phyloP scores from a whole-genome alignment of 805 yeast genomes.

The Ogataea henricii region DNA sequence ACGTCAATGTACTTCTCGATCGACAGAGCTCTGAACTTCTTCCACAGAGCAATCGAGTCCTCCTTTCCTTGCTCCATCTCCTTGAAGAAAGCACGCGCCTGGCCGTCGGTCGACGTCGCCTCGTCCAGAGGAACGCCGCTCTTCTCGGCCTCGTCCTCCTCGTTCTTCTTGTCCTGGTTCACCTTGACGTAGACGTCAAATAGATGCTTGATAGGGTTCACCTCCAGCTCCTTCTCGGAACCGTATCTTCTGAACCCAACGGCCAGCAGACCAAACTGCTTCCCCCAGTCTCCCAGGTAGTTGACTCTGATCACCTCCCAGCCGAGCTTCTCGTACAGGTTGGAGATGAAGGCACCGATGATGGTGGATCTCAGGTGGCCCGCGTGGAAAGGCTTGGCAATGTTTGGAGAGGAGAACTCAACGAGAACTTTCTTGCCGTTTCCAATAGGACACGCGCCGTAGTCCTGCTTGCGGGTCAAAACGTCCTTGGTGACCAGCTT shows the following conservation, averaged over 20 bases:
- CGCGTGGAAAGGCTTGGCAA: constrained; percentile 99
- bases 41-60: constrained; percentile 77
- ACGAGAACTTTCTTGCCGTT: constrained; percentile 68
- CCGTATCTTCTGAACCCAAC: constrained; percentile 91
- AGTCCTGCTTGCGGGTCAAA: constrained; percentile 58
- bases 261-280: constrained; percentile 95
- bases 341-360: constrained; percentile 93
- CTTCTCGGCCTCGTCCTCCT: constrained; percentile 53
- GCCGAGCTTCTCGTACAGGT: constrained; percentile 86
- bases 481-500: constrained; percentile 70
- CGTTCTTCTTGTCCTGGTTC: constrained; percentile 72
- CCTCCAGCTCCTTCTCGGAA: constrained; percentile 62
- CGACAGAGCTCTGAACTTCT: constrained; percentile 84
- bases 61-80: constrained; percentile 93
- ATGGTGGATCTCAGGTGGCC: constrained; percentile 98
- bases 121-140: constrained; percentile 53
- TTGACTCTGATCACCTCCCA: constrained; percentile 92
- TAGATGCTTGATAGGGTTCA: constrained; percentile 90
- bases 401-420: constrained; percentile 97
- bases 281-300: constrained; percentile 99
- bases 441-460: constrained; percentile 78
- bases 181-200: constrained; percentile 90
- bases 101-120: constrained; percentile 62
- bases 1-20: constrained; percentile 84
- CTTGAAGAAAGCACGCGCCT: constrained; percentile 85